Evolutionary conservation across 805 yeast genomes (phyloP).

Genomic region (Hemisphaericaspora nanyangensis): DNA sequence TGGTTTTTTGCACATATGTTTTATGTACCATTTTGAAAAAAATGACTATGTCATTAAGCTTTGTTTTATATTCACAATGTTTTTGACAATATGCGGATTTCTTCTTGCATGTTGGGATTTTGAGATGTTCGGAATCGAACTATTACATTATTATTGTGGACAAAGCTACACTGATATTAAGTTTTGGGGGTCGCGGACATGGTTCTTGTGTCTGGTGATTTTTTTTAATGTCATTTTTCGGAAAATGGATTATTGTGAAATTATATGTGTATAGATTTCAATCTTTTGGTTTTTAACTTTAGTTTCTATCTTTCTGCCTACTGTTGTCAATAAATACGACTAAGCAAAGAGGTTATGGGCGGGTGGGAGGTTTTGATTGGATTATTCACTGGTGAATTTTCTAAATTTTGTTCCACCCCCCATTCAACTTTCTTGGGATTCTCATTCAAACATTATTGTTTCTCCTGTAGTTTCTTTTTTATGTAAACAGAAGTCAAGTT

Average conservation of each 20-base stretch:
- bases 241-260: not conserved
- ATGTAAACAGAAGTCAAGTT: not conserved
- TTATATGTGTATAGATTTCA: slow-evolving; percentile 7
- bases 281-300: not conserved
- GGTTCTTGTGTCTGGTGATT: not conserved
- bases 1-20: not conserved
- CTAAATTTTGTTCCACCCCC: no score
- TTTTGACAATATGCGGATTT: no score
- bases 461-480: slow-evolving; percentile 7
- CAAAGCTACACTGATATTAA: not conserved
- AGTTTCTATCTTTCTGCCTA: not conserved
- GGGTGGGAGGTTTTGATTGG: slow-evolving; percentile 1
- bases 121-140: no score
- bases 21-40: not conserved
- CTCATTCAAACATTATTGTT: not conserved
- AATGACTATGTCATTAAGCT: not conserved
- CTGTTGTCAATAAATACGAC: slow-evolving; percentile 5
- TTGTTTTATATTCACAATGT: no score
- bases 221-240: not conserved
- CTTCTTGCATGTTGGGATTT: no score
- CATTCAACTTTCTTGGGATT: not conserved
- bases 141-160: not conserved
- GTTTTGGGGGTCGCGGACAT: no score
- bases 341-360: not conserved
- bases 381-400: no score